phyloP scores from a whole-genome alignment of 208 protist genomes.

The Tetramitus jugosus region DNA sequence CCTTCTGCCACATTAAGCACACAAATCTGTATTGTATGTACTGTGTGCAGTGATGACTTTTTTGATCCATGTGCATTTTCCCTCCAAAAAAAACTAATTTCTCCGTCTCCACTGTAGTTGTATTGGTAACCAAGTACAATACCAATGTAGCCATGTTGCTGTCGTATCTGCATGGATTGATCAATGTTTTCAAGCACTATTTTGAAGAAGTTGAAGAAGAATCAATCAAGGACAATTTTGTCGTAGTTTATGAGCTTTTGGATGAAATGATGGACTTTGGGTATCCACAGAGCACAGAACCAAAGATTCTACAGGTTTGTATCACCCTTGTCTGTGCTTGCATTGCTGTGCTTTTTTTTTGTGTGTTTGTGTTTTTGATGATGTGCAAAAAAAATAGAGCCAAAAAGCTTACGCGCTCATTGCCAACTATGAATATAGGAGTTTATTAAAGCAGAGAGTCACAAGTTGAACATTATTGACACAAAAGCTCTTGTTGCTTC shows the following conservation, averaged over 20 bases:
- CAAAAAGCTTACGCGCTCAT: too few species aligned
- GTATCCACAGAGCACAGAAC: conserved; percentile 69
- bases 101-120: too few species aligned
- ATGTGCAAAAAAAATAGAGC: too few species aligned
- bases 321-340: too few species aligned
- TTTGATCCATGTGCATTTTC: not conserved
- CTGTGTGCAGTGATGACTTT: not conserved
- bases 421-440: too few species aligned
- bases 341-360: too few species aligned
- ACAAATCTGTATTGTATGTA: conserved; percentile 78
- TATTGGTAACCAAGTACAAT: conserved; percentile 89
- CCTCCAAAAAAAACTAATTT: not conserved
- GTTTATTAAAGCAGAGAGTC: conserved; percentile 8
- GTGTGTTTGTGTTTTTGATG: too few species aligned
- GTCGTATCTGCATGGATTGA: conserved; percentile 73
- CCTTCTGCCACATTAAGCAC: conserved; percentile 86
- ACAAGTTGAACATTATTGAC: not conserved
- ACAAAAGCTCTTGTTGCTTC: not conserved
- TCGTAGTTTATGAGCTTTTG: conserved; percentile 87
- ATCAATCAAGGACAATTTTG: conserved; percentile 85
- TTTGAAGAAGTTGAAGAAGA: conserved; percentile 72
- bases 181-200: conserved; percentile 71
- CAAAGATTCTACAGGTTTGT: conserved; percentile 61
- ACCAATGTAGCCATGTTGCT: conserved; percentile 80
- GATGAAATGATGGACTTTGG: conserved; percentile 93